phyloP scores from a whole-genome alignment of 306 rosid genomes.

The Prunus davidiana region DNA sequence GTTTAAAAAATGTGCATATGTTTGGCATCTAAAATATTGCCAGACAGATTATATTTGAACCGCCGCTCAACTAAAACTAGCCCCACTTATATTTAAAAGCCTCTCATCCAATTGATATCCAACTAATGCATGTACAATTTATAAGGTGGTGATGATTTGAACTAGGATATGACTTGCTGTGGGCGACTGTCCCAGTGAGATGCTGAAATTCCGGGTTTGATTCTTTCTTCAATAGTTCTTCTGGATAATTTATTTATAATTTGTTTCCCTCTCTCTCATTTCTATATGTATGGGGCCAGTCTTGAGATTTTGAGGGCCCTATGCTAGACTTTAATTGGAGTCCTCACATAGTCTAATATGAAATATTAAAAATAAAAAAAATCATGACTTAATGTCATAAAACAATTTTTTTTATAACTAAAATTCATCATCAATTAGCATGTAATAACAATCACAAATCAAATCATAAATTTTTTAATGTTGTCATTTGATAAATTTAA shows the following conservation, averaged over 20 bases:
- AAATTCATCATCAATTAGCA: no score
- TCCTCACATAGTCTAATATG: no score
- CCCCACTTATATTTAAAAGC: conserved; percentile 19
- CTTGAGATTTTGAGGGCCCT: no score
- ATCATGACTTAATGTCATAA: no score
- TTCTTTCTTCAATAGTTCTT: neutral
- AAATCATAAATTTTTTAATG: no score
- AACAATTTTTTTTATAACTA: no score
- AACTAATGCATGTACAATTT: neutral
- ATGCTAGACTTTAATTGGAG: no score
- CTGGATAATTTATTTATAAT: neutral
- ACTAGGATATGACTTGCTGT: neutral
- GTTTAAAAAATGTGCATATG: neutral
- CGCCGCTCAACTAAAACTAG: conserved; percentile 13
- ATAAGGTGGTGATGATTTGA: neutral
- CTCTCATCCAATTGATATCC: neutral
- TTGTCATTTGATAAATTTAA: no score
- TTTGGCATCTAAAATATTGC: neutral
- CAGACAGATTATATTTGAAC: conserved; percentile 8
- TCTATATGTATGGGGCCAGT: no score
- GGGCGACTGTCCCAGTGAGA: conserved; percentile 2
- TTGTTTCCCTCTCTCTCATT: neutral
- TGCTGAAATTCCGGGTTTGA: conserved; percentile 7
- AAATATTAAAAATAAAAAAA: no score
- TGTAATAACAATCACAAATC: no score